These are phyloP conservation scores for Chlorella sp. DNA, from an alignment of 139 green algal genomes.

Conservation along the genomic window DNA sequence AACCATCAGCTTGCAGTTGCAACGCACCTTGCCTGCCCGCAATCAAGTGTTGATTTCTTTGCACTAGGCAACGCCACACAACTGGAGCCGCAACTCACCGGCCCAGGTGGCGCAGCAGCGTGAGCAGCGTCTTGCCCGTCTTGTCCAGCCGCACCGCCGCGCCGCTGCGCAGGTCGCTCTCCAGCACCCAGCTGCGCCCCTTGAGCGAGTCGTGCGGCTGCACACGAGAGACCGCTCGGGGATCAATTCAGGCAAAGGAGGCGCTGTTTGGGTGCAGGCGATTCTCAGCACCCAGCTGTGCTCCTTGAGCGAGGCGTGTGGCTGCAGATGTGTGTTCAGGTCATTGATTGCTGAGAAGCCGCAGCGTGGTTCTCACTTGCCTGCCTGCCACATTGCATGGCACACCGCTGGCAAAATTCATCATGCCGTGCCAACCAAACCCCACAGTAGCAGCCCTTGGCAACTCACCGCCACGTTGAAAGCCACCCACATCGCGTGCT, in stretches of 20 bases:
- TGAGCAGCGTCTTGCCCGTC: constrained; percentile 75
- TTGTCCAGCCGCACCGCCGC: constrained; percentile 71
- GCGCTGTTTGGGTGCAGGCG: no score
- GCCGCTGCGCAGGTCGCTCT: constrained; percentile 73
- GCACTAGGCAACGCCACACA: no score
- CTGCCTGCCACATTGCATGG: no score
- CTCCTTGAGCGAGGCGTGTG: constrained; percentile 65
- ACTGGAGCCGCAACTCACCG: constrained; percentile 26
- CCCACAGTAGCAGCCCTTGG: no score
- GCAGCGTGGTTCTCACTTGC: no score
- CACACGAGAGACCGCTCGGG: neutral
- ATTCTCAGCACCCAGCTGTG: constrained; percentile 69
- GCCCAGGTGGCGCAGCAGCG: constrained; percentile 79
- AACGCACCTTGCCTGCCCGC: no score
- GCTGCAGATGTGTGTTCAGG: no score
- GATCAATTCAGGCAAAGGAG: no score
- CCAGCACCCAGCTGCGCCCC: constrained; percentile 68
- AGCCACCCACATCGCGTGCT: constrained; percentile 46
- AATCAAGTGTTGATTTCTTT: no score
- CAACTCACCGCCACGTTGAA: constrained; percentile 2
- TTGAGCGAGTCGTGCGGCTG: constrained; percentile 69
- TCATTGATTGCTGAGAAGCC: no score
- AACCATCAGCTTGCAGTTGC: no score
- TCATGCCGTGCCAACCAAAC: neutral
- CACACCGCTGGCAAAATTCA: no score